Evolutionary conservation across 1,139 yeast species (phyloP).

Genomic region (Debaryomyces coudertii): DNA sequence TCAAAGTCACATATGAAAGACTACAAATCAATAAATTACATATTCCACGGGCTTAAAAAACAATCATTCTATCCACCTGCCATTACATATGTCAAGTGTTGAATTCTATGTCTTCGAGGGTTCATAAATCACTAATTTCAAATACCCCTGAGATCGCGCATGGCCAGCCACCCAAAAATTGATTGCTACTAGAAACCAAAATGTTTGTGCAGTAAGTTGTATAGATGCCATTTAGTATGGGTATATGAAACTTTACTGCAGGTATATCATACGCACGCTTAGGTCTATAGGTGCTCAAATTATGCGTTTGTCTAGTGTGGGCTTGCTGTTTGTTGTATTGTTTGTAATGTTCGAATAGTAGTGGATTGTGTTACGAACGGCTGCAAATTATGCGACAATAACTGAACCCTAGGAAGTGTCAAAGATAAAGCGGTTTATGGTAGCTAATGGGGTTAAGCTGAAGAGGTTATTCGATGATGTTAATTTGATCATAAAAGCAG

Average conservation of each 20-base stretch:
- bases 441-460: not conserved
- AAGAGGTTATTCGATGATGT: too few species aligned
- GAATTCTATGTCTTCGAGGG: not conserved
- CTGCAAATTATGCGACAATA: not conserved
- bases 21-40: too few species aligned
- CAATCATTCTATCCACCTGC: too few species aligned
- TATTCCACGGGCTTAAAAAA: too few species aligned
- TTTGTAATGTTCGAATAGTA: not conserved
- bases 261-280: not conserved
- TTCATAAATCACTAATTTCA: not conserved
- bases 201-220: not conserved
- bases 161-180: not conserved
- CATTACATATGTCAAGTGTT: too few species aligned
- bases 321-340: not conserved
- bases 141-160: constrained; percentile 2
- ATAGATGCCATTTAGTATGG: not conserved
- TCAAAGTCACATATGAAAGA: too few species aligned
- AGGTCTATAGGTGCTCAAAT: not conserved
- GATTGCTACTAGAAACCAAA: not conserved
- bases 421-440: not conserved
- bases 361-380: not conserved
- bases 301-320: not conserved
- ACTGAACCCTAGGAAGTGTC: not conserved
- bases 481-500: too few species aligned
- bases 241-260: not conserved